Evolutionary conservation across 2,329 filamentous ascomycete species (phyloP), one percentile per base, ranked within the genome.

Genomic region (Xylariaceae sp.): DNA sequence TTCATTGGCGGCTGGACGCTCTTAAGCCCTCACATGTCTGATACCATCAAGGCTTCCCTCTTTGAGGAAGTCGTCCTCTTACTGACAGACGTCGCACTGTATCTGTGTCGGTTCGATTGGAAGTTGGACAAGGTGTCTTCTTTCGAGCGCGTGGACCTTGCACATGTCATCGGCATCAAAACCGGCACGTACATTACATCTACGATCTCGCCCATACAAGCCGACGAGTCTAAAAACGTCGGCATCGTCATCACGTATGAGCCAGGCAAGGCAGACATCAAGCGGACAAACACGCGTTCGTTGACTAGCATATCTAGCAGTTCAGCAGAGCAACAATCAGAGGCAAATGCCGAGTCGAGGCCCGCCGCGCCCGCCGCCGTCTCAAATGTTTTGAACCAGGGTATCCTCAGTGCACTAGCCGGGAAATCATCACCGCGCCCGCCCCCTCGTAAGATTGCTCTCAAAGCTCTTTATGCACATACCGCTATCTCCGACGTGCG

Each of bases 101-200:
- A 97, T 68, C 85, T 91, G 57, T 97, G 92, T 70, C 85, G 90
- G 11, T 92, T 97, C 64, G 92, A 97, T 72, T 97, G 93, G 92
- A 89, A 89, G 58, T 87, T 92, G 6, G 94, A 97, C 74, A 97
- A 97, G 69, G 90, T 99, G 1, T 87, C 88, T 10, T 92, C 89
- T 0, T 97, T 97, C 70, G 92, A 97, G 73, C 82, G 92, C 6
- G 85, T 97, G 11, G 86, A 89, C 53, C 79, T 97, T 6, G 80
- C 82, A 16, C 89, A 91, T 52, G 77, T 99, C 29, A 80, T 82
- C 1, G 80, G 81, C 20, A 84, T 99, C 63, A 86, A 86, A 66
- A 83, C 87, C 55, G 94, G 94, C 16, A 88, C 91, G 0, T 99
- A 97, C 67, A 89, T 99, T 66, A 96, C 92, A 0, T 93, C 88